Conservation (phyloP, 2,329 filamentous ascomycete genomes). For the Zymoseptoria brevis region DNA sequence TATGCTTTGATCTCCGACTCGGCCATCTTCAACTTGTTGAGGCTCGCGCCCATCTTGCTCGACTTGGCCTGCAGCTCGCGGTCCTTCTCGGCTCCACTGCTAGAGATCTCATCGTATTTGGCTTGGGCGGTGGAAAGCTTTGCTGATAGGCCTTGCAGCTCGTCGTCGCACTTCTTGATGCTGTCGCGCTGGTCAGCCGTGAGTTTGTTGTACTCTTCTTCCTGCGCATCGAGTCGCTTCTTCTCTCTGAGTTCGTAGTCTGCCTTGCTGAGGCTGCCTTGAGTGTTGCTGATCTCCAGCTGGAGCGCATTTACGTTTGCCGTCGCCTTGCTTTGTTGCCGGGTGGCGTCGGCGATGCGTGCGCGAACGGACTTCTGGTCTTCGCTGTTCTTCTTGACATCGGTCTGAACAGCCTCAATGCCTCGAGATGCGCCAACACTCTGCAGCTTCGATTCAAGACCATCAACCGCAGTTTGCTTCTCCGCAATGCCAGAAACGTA, state of each 20-base stretch:
- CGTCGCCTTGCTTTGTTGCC: conserved; percentile 64
- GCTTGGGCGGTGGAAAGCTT: conserved; percentile 67
- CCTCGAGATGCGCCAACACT: conserved; percentile 58
- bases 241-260: conserved; percentile 76
- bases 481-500: conserved; percentile 63
- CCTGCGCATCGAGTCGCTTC: conserved; percentile 58
- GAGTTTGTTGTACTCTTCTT: conserved; percentile 64
- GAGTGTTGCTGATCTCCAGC: conserved; percentile 66
- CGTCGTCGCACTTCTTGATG: conserved; percentile 61
- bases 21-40: conserved; percentile 68
- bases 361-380: conserved; percentile 58
- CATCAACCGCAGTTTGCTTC: conserved; percentile 64
- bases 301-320: conserved; percentile 59
- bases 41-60: conserved; percentile 61
- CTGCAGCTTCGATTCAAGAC: conserved; percentile 68
- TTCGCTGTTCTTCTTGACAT: conserved; percentile 60
- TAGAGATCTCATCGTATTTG: conserved; percentile 67
- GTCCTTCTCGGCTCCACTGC: conserved; percentile 64
- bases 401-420: conserved; percentile 74
- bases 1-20: conserved; percentile 76
- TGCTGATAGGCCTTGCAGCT: conserved; percentile 66
- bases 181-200: conserved; percentile 60
- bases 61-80: conserved; percentile 63
- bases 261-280: conserved; percentile 62
- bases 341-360: conserved; percentile 56